Base-by-base conservation (phyloP, 2,329 filamentous ascomycete genomes). In the Fusarium cicatricum region DNA sequence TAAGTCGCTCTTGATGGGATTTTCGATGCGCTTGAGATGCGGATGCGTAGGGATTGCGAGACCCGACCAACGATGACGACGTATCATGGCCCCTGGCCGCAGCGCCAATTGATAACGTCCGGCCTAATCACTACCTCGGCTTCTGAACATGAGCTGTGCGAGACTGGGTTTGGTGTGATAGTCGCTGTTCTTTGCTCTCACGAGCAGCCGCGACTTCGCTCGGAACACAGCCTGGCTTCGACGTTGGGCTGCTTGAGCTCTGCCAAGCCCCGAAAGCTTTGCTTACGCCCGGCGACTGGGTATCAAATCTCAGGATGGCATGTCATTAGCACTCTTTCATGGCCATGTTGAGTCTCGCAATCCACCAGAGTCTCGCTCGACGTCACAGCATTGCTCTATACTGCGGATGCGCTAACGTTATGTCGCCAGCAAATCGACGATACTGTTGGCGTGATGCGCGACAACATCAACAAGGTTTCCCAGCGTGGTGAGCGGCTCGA, bases 391-490 rank as follows among this genome's bases (percentile, higher is more conserved):
- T 9, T 29, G 4, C 12, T 23, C 11, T 42, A 8, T 23, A 23
- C 11, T 14, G 11, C 31, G 14, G 19, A 39, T 16, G 31, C 43
- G 53, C 67, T 71, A 52, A 66, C 56, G 43, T 44, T 37, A 29
- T 53, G 3, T 41, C 28, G 37, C 23, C 75, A 99, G 95, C 90
- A 98, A 96, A 97, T 99, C 78, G 90, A 98, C 76, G 91, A 93
- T 73, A 97, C 94, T 45, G 92, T 97, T 70, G 89, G 89, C 73
- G 91, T 95, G 66, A 97, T 99, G 94, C 88, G 90, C 71, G 89
- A 97, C 76, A 99, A 99, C 81, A 96, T 99, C 83, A 92, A 93
- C 82, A 96, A 95, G 79, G 91, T 97, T 60, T 92, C 91, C 37
- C 89, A 97, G 78, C 92, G 95, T 83, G 95, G 95, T 74, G 90